Evolutionary conservation across 1,284 basidiomycete genomes (phyloP), one percentile per base, ranked within the genome.

Genomic region (Neonothopanus nambi): DNA sequence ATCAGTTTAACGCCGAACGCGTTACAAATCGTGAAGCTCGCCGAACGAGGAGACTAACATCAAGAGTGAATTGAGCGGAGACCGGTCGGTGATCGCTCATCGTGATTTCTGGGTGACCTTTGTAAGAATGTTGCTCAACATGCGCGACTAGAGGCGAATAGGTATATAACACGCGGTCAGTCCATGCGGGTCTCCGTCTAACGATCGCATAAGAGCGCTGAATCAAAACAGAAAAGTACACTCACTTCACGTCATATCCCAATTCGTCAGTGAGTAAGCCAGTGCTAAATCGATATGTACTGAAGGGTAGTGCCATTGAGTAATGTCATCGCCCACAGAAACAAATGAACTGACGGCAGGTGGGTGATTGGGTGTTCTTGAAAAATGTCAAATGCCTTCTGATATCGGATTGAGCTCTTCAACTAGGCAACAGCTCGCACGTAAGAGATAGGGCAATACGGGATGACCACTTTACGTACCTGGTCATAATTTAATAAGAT

Each of bases 121-220:
- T 65, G 61, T 91, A 91, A 5, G 79, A 73, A 9, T 70, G 60
- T 58, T 84, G 85, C 11, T 66, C 63, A 15, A 87, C 63, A 3
- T 30, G 49, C 6, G 65, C 57, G 37, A 73, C 70, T 21, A 69
- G 64, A 28, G 74, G 65, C 18, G 73, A 68, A 13, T 70, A 60
- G 66, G 84, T 74, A 62, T 82, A 73, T 33, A 91, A 66, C 23
- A 91, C 78, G 15, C 89, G 81, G 65, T 91, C 89, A 37, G 88
- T 91, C 88, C 88, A 91, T 13, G 89, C 89, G 21, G 89, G 89
- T 63, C 85, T 87, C 28, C 89, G 85, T 65, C 88, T 79, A 55
- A 35, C 21, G 12, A 28, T 7, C 20, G 5, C 51, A 24, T 23
- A 36, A 8, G 38, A 44, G 26, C 24, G 33, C 17, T 51, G 18